Evolutionary conservation across 2,329 filamentous ascomycete species (phyloP).

Genomic region (Fusarium sp.): DNA sequence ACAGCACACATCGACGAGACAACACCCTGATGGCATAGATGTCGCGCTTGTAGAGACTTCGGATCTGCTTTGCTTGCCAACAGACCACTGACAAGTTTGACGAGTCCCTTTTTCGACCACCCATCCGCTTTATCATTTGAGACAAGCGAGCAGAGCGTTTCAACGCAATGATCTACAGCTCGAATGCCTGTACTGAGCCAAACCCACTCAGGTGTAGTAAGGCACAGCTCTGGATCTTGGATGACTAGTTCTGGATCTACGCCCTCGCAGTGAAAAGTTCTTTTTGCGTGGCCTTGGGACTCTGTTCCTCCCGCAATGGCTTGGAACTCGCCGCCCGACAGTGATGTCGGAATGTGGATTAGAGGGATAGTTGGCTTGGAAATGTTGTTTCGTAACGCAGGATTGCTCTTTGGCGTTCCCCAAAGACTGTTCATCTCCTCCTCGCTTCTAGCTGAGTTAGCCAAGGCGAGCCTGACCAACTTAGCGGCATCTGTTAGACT

Average conservation of each 20-base stretch:
- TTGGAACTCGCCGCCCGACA: conserved; percentile 49
- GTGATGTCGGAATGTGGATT: conserved; percentile 47
- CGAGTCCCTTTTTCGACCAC: neutral
- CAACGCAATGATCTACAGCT: conserved; percentile 65
- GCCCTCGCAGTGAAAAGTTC: conserved; percentile 43
- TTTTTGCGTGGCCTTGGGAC: conserved; percentile 37
- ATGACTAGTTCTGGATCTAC: conserved; percentile 61
- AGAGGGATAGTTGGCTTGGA: conserved; percentile 42
- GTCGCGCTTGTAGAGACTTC: conserved; percentile 51
- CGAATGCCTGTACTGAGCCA: conserved; percentile 68
- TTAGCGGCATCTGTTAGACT: conserved; percentile 66
- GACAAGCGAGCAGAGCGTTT: conserved; percentile 57
- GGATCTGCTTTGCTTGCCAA: conserved; percentile 23
- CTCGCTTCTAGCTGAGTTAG: conserved; percentile 53
- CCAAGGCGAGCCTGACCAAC: conserved; percentile 57
- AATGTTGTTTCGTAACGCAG: conserved; percentile 1
- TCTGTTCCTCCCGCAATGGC: conserved; percentile 44
- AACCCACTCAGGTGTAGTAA: conserved; percentile 58
- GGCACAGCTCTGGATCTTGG: conserved; percentile 61
- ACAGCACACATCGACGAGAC: conserved; percentile 60
- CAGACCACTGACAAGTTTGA: neutral
- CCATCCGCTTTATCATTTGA: conserved; percentile 47
- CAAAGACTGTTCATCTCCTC: conserved; percentile 50
- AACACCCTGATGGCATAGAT: conserved; percentile 59
- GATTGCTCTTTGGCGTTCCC: conserved; percentile 35